phyloP scores from a whole-genome alignment of 805 yeast species.

The Monosporozyma aerobia region DNA sequence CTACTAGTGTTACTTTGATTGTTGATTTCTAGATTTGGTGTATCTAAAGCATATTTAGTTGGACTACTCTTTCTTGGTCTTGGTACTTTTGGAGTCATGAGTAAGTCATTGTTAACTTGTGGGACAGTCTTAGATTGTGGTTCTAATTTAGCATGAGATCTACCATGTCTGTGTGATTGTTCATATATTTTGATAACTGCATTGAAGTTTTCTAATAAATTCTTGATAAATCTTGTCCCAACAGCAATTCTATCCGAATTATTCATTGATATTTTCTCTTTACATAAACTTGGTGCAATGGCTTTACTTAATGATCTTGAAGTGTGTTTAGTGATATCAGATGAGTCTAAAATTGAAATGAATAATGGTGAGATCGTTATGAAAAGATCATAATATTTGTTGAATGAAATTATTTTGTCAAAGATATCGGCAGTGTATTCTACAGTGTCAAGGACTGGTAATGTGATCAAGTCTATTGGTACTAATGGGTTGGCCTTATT shows the following conservation, averaged over 20 bases:
- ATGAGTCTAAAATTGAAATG: conserved; percentile 32
- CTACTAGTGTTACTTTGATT: not conserved
- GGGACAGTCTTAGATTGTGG: not conserved
- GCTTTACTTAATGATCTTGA: conserved; percentile 33
- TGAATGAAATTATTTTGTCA: conserved; percentile 26
- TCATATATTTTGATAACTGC: conserved; percentile 19
- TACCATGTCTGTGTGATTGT: conserved; percentile 4
- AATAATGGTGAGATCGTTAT: conserved; percentile 40
- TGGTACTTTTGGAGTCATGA: conserved; percentile 16
- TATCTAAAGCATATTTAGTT: conserved; percentile 8
- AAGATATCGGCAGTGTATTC: conserved; percentile 36
- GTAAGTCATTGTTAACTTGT: not conserved
- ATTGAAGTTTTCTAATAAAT: conserved; percentile 44
- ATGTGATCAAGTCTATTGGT: conserved; percentile 37
- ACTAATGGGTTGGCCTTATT: conserved; percentile 48
- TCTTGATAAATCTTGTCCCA: conserved; percentile 45
- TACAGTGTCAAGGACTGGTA: conserved; percentile 46
- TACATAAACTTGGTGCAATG: conserved; percentile 48
- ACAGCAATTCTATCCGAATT: conserved; percentile 41
- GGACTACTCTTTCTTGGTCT: conserved; percentile 24
- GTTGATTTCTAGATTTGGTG: not conserved
- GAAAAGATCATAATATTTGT: conserved; percentile 29
- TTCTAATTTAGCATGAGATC: conserved; percentile 1
- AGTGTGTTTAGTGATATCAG: conserved; percentile 36
- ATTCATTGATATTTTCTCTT: conserved; percentile 35